Evolutionary conservation across 768 basidiomycete species (phyloP).

Genomic region (Leucogyrophana mollusca): DNA sequence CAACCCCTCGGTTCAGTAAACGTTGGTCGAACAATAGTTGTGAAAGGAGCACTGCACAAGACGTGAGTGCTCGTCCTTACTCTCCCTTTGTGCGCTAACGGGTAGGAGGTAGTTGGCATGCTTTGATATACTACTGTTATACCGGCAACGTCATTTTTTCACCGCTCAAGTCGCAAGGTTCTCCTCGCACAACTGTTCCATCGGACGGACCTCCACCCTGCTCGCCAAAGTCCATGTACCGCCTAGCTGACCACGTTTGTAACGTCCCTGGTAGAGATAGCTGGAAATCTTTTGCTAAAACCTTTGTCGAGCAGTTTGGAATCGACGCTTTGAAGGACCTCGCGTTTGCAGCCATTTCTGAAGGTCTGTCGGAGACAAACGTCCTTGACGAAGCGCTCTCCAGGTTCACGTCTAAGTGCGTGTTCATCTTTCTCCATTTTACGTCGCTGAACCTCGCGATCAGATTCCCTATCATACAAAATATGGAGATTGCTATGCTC

Average conservation of each 20-base stretch:
- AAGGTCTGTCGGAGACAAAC: constrained; percentile 22
- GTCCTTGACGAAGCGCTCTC: constrained; percentile 28
- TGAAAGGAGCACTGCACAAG: constrained; percentile 25
- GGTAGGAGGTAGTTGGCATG: constrained; percentile 24
- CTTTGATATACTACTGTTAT: constrained; percentile 30
- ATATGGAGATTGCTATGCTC: constrained; percentile 16
- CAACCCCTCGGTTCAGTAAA: constrained; percentile 24
- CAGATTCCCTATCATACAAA: neutral
- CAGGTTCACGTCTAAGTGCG: constrained; percentile 30
- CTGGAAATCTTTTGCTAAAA: too few species aligned
- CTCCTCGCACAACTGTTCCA: neutral
- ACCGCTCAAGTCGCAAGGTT: constrained; percentile 18
- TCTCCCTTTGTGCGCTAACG: too few species aligned
- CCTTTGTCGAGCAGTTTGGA: constrained; percentile 22
- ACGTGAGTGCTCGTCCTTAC: constrained; percentile 23
- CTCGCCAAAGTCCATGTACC: constrained; percentile 41
- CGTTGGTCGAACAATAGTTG: constrained; percentile 22
- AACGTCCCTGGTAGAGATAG: neutral
- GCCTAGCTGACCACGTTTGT: constrained; percentile 28
- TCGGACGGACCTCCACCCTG: constrained; percentile 11
- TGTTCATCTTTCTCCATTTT: too few species aligned
- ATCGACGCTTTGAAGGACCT: constrained; percentile 23
- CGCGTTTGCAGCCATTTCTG: constrained; percentile 20
- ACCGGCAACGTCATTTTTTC: constrained; percentile 26
- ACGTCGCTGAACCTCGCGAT: too few species aligned